These are phyloP conservation scores for Megacollybia marginata DNA, from an alignment of 768 basidiomycete species.

Conservation along the genomic window DNA sequence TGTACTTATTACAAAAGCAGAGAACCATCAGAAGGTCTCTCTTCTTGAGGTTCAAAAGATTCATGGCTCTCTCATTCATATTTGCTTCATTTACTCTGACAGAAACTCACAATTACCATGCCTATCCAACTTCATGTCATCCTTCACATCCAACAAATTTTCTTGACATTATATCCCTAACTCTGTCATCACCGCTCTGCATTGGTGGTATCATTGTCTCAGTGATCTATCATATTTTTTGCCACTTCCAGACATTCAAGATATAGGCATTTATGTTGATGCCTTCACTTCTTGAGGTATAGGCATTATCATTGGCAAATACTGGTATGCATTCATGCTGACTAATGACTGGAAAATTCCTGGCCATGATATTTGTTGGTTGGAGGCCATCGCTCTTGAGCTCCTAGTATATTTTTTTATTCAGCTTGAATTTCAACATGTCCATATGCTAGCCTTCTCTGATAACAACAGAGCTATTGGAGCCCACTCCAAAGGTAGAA, in stretches of 20 bases:
- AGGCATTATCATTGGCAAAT: neutral
- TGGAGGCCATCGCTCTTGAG: too few species aligned
- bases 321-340: neutral
- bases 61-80: neutral
- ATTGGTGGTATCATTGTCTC: neutral
- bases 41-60: neutral
- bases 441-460: too few species aligned
- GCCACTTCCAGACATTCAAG: neutral
- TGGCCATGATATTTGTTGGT: neutral
- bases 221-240: neutral
- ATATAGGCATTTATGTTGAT: too few species aligned
- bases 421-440: too few species aligned
- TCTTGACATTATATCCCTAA: neutral
- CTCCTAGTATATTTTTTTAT: too few species aligned
- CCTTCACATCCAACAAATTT: neutral
- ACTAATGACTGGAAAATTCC: neutral
- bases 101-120: neutral
- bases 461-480: too few species aligned
- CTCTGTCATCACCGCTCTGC: too few species aligned
- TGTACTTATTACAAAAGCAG: conserved; percentile 6
- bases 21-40: neutral
- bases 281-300: too few species aligned
- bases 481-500: too few species aligned
- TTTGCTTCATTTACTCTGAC: neutral
- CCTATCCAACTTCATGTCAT: neutral